Evolutionary conservation across 345 rosid genomes (phyloP), one percentile per base, ranked within the genome.

Genomic region (Toxicodendron radicans): DNA sequence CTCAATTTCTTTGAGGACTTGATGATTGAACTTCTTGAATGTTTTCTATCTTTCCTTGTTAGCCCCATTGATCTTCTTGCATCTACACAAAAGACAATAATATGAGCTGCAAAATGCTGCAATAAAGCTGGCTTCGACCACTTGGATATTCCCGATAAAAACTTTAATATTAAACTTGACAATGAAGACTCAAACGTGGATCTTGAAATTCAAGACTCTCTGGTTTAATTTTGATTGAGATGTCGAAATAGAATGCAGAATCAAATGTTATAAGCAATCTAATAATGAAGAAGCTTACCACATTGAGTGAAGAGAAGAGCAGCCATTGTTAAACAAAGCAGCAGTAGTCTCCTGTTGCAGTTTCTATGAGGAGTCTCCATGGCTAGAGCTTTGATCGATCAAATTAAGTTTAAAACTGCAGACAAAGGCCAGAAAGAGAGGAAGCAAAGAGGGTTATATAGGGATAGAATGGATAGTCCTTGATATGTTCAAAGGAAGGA

Each of bases 311-410:
- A 70, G 73, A 77, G 41, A 53, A 73, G 64, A 73, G 89, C 51
- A 32, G 85, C 73, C 79, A 82, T 53, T 59, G 84, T 62, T 21
- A 86, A 63, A 63, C 61, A 83, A 23, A 87, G 77, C 30, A 87
- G 77, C 35, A 88, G 79, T n/a, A 84, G 61, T 72, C 78, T 70
- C 58, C 4, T 64, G 43, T 38, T 38, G 70, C 76, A 75, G 33
- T 60, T 52, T 75, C 80, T 78, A 58, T 24, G 75, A 41, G 58
- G 48, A 11, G 74, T 65, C 62, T 74, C 83, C 92, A 88, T 90
- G 54, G 60, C 56, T 48, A 5, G 30, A 38, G 16, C 27, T 38
- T 6, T 38, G 43, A 38, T 6, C 8, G 43, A 38, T 38, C 43
- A 38, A 38, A 38, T 5, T 38, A 38, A 38, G 43, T 38, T 38